A percentile compares a stretch with the other conserved stretches of the same genome.
phyloP scores from a whole-genome alignment of 768 basidiomycete species.

The Wakefieldia striispora region DNA sequence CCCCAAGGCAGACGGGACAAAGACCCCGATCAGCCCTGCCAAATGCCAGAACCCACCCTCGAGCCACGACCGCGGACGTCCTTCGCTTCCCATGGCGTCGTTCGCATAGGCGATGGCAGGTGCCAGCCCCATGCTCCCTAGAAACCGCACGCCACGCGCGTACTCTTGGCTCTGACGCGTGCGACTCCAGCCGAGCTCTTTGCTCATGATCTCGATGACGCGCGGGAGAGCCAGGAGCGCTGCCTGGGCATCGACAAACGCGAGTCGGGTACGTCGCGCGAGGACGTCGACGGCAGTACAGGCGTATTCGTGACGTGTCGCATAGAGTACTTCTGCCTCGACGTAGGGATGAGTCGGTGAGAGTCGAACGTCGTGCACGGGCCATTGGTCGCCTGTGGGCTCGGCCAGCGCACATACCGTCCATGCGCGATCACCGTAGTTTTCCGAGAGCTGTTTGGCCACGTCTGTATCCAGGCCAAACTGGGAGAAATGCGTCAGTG shows the following conservation, averaged over 20 bases:
- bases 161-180: constrained; percentile 60
- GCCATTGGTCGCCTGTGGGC: constrained; percentile 77
- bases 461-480: constrained; percentile 91
- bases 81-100: too few species aligned
- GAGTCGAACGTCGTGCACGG: constrained; percentile 79
- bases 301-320: constrained; percentile 87
- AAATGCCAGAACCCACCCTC: constrained; percentile 12
- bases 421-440: constrained; percentile 97
- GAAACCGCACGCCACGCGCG: constrained; percentile 56
- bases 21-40: constrained; percentile 21
- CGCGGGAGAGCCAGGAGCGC: constrained; percentile 81
- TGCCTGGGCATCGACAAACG: constrained; percentile 88
- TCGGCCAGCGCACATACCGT: constrained; percentile 80
- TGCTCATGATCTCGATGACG: constrained; percentile 89
- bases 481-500: constrained; percentile 35
- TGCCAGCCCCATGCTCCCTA: constrained; percentile 83
- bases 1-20: background rate
- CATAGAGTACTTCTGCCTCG: constrained; percentile 91
- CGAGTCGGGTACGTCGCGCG: constrained; percentile 87
- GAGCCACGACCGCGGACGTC: constrained; percentile 10
- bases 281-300: constrained; percentile 91
- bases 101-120: constrained; percentile 23
- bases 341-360: constrained; percentile 78
- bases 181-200: constrained; percentile 76
- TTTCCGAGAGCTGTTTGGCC: constrained; percentile 88